Evolutionary conservation across 2,329 filamentous ascomycete species (phyloP), one percentile per base, ranked within the genome.

Genomic region (Sarocladium kiliense): DNA sequence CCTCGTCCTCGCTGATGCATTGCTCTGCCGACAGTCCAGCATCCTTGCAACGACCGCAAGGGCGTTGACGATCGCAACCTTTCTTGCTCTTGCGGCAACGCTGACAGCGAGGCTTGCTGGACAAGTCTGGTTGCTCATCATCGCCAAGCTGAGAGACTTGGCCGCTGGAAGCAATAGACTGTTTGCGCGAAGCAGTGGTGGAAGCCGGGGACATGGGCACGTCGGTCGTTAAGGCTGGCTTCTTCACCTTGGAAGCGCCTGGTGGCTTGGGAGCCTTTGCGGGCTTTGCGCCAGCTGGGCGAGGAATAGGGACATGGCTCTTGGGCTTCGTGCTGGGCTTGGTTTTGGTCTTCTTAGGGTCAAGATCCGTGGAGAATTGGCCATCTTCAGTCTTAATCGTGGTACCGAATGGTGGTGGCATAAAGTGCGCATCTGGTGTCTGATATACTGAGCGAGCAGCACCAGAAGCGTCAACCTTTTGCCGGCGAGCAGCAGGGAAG

Each of bases 1-100:
- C 91, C 73, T 99, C 94, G 64, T 99, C 94, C 72, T 99, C 94
- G 71, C 92, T 97, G 71, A 99, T 85, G 71, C 94, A 99, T 60
- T 93, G 90, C 62, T 97, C 94, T 57, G 91, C 85, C 56, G 89
- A 88, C 64, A 99, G 90, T 19, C 94, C 94, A 42, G 94, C 94
- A 73, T 99, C 94, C 70, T 91, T 91, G 83, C 94, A 99, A 60
- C 94, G 85, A 55, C 91, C 90, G 67, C 94, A 99, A 26, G 94
- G 94, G 37, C 94, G 87, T 73, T 97, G 94, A 57, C 94, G 87
- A 75, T 99, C 94, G 68, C 94, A 99, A 12, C 94, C 94, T 75
- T 99, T 99, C 80, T 99, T 99, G 76, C 93, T 97, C 83, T 99
- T 99, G 65, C 94, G 88, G 79, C 94, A 99, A 57, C 94, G 88